phyloP scores from a whole-genome alignment of 441 rosid species.

The Syzygium malaccense region DNA sequence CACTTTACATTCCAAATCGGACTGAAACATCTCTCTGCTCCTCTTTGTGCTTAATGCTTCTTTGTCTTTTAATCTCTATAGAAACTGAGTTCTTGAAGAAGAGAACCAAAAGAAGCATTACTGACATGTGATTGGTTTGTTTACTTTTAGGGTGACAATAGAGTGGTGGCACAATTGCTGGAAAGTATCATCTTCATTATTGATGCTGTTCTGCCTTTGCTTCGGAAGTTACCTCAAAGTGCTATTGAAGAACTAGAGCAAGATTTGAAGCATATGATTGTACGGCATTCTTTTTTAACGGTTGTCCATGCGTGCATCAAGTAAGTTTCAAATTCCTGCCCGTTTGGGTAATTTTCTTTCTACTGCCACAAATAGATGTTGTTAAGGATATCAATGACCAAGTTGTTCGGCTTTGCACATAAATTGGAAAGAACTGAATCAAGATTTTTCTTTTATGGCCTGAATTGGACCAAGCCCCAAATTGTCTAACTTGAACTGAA shows the following conservation, averaged over 20 bases:
- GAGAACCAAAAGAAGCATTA: neutral
- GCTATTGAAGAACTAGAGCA: constrained; percentile 90
- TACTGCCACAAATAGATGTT: neutral
- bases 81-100: neutral
- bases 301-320: constrained; percentile 99
- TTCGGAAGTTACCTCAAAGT: constrained; percentile 72
- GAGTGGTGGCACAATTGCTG: constrained; percentile 76
- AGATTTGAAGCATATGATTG: constrained; percentile 95
- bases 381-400: neutral
- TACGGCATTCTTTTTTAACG: constrained; percentile 92
- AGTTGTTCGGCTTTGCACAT: neutral
- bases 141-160: constrained; percentile 74
- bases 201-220: constrained; percentile 80
- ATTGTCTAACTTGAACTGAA: neutral
- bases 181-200: constrained; percentile 95
- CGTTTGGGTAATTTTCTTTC: neutral
- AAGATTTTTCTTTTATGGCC: neutral
- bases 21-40: neutral
- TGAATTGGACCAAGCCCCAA: neutral
- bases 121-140: constrained; percentile 4
- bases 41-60: neutral
- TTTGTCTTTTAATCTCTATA: neutral
- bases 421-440: neutral
- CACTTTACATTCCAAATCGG: neutral
- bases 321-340: constrained; percentile 33